Percentiles rank a stretch among this genome's conserved stretches.
Conservation (phyloP, 495 filamentous ascomycete species). For the Hypoxylon fragiforme region DNA sequence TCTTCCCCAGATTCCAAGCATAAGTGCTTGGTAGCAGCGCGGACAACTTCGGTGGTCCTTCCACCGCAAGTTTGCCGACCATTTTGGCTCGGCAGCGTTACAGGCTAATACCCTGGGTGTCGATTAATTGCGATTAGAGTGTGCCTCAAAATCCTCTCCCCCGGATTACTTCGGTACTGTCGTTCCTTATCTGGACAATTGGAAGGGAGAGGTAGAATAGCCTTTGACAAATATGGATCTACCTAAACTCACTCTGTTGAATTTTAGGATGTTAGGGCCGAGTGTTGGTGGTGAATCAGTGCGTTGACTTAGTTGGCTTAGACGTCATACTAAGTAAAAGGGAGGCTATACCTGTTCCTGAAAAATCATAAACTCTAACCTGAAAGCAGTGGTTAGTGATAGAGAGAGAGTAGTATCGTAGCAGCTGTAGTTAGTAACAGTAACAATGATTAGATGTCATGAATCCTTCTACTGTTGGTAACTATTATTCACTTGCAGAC, state of each 20-base stretch:
- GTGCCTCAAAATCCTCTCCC: neutral
- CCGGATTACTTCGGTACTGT: slow-evolving; percentile 1
- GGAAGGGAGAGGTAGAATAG: slow-evolving; percentile 11
- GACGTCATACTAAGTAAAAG: too few relatives aligned
- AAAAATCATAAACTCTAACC: too few relatives aligned
- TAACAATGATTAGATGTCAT: slow-evolving; percentile 10
- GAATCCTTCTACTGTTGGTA: slow-evolving; percentile 7
- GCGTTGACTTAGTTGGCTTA: too few relatives aligned
- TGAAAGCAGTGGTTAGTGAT: too few relatives aligned
- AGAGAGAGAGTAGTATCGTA: too few relatives aligned
- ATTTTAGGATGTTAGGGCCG: neutral
- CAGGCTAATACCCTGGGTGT: slow-evolving; percentile 30
- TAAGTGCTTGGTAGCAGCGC: neutral
- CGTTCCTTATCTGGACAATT: slow-evolving; percentile 1
- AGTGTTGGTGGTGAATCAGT: too few relatives aligned
- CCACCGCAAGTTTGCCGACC: slow-evolving; percentile 17
- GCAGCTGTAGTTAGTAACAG: neutral
- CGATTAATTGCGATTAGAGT: slow-evolving; percentile 32
- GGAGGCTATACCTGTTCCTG: too few relatives aligned
- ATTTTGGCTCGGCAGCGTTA: slow-evolving; percentile 17
- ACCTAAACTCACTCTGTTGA: neutral
- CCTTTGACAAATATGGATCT: neutral
- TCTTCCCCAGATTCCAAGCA: slow-evolving; percentile 24
- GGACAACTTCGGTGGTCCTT: slow-evolving; percentile 25
- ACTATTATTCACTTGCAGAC: too few relatives aligned